Conservation (phyloP, 345 rosid species). For the Arabidopsis suecica region DNA sequence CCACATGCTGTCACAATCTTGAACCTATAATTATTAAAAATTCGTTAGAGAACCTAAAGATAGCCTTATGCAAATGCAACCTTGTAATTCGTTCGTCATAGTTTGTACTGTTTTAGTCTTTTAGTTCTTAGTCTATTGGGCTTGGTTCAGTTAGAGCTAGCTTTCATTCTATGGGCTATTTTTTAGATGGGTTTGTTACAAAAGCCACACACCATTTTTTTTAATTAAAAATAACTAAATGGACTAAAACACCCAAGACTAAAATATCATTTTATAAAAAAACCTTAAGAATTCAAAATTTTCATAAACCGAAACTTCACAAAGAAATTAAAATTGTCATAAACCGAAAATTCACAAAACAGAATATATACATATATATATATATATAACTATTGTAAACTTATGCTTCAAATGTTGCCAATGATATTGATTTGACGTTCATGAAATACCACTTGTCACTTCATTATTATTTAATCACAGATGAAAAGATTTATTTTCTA, state of each 20-base stretch:
- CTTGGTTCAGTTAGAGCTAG: not conserved
- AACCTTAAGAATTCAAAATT: not conserved
- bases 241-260: no score
- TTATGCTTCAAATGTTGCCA: not conserved
- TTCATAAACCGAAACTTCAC: not conserved
- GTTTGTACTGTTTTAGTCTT: not conserved
- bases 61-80: not conserved
- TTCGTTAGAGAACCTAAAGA: not conserved
- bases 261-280: not conserved
- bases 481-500: not conserved
- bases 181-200: not conserved
- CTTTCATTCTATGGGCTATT: conserved; percentile 1
- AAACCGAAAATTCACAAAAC: not conserved
- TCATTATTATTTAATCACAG: not conserved
- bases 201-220: not conserved
- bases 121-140: conserved; percentile 8
- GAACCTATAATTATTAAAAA: not conserved
- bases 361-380: no score
- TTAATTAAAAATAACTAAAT: not conserved
- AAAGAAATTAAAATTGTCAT: not conserved
- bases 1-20: not conserved
- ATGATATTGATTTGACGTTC: not conserved
- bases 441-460: not conserved
- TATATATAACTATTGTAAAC: not conserved
- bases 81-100: not conserved